phyloP scores from a whole-genome alignment of 179 eudicot species.

The Camellia oleifera region DNA sequence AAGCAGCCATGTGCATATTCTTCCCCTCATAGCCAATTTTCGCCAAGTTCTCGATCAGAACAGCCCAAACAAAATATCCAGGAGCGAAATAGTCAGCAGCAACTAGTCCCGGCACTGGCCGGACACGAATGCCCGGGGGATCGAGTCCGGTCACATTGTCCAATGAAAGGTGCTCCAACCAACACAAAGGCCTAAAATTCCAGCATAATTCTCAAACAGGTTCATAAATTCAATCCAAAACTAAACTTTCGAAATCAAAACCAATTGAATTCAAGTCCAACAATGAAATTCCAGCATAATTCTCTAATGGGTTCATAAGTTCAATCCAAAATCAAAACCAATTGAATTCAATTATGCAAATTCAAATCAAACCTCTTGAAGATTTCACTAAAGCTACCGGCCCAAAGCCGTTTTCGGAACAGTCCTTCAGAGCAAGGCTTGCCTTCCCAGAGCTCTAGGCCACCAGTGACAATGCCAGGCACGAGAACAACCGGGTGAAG shows the following conservation, averaged over 20 bases:
- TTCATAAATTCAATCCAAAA: not conserved
- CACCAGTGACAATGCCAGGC: constrained; percentile 67
- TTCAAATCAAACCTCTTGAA: constrained; percentile 41
- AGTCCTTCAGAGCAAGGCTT: constrained; percentile 56
- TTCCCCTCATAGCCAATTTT: constrained; percentile 57
- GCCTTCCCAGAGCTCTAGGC: constrained; percentile 77
- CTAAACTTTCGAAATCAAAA: not conserved
- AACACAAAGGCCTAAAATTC: constrained; percentile 54
- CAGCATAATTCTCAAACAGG: constrained; percentile 7
- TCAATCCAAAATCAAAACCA: not conserved
- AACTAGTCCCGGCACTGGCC: constrained; percentile 58
- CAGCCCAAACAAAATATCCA: constrained; percentile 66
- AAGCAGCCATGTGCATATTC: constrained; percentile 61
- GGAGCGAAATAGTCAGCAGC: constrained; percentile 69
- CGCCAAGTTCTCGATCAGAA: constrained; percentile 53
- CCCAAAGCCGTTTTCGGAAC: constrained; percentile 61
- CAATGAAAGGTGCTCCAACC: constrained; percentile 67
- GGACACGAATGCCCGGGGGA: constrained; percentile 63
- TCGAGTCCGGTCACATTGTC: constrained; percentile 64
- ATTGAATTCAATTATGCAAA: not conserved
- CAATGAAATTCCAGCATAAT: constrained; percentile 14
- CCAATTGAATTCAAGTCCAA: not conserved
- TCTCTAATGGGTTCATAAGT: not conserved
- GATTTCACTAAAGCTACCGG: constrained; percentile 53
- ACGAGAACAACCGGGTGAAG: constrained; percentile 57